Conservation (phyloP, 2,329 filamentous ascomycete species). For the Hypomyces perniciosus region DNA sequence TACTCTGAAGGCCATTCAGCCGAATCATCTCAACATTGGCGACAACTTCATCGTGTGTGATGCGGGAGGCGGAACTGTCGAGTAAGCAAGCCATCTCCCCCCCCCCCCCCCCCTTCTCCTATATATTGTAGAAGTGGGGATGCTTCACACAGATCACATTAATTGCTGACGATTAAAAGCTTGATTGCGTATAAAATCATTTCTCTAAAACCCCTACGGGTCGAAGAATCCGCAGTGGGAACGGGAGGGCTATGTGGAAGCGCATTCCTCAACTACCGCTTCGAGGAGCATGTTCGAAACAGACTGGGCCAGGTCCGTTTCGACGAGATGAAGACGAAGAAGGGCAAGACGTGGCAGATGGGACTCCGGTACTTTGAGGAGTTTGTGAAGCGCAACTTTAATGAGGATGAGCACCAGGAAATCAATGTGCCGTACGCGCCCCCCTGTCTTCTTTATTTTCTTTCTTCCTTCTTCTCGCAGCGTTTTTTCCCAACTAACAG, state of each 20-base stretch:
- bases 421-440: slow-evolving; percentile 63
- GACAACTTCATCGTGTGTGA: slow-evolving; percentile 60
- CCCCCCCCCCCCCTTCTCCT: not conserved
- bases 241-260: slow-evolving; percentile 73
- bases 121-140: not conserved
- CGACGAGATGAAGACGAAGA: slow-evolving; percentile 70
- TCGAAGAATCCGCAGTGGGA: slow-evolving; percentile 74
- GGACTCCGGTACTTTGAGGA: slow-evolving; percentile 76
- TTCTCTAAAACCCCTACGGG: slow-evolving; percentile 61
- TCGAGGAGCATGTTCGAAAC: slow-evolving; percentile 67
- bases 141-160: not conserved
- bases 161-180: slow-evolving; percentile 19
- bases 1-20: slow-evolving; percentile 72
- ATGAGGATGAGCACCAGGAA: slow-evolving; percentile 70
- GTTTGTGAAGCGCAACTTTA: slow-evolving; percentile 79
- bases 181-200: slow-evolving; percentile 78
- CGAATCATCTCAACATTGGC: slow-evolving; percentile 64
- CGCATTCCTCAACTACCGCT: slow-evolving; percentile 73
- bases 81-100: slow-evolving; percentile 40
- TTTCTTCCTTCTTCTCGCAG: not conserved
- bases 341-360: slow-evolving; percentile 75
- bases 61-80: slow-evolving; percentile 60
- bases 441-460: not conserved
- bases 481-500: not conserved
- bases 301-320: slow-evolving; percentile 63